Conservation (phyloP, 345 rosid species). For the Salix dunnii region DNA sequence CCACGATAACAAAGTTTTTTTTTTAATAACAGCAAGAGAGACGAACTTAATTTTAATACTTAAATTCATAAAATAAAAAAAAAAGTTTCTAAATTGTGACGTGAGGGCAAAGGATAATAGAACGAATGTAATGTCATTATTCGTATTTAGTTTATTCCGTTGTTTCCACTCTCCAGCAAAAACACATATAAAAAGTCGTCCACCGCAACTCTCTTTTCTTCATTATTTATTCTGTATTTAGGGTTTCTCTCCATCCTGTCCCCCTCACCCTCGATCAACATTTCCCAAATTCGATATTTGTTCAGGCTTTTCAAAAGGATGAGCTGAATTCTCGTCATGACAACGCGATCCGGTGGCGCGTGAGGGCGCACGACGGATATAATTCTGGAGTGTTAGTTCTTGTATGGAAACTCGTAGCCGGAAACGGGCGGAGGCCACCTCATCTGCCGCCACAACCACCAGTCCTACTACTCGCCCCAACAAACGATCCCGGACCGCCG, state of each 20-base stretch:
- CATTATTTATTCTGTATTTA: neutral
- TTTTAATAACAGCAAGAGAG: too few relatives aligned
- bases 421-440: constrained; percentile 99
- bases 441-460: constrained; percentile 81
- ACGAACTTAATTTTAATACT: too few relatives aligned
- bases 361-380: constrained; percentile 43
- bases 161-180: neutral
- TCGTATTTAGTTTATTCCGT: neutral
- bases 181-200: constrained; percentile 11
- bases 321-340: constrained; percentile 21
- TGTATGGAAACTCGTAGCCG: constrained; percentile 99
- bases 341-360: constrained; percentile 48
- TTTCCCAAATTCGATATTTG: neutral
- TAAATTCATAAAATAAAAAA: too few relatives aligned
- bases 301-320: constrained; percentile 29
- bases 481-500: constrained; percentile 62
- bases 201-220: neutral
- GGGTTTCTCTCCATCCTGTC: constrained; percentile 15
- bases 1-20: too few relatives aligned
- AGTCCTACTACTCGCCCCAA: constrained; percentile 75
- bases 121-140: neutral
- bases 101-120: neutral
- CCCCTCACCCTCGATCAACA: neutral
- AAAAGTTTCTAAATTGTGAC: too few relatives aligned
- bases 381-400: constrained; percentile 48